Evolutionary conservation across 2,329 filamentous ascomycete species (phyloP).

Genomic region (Trichoderma harzianum): DNA sequence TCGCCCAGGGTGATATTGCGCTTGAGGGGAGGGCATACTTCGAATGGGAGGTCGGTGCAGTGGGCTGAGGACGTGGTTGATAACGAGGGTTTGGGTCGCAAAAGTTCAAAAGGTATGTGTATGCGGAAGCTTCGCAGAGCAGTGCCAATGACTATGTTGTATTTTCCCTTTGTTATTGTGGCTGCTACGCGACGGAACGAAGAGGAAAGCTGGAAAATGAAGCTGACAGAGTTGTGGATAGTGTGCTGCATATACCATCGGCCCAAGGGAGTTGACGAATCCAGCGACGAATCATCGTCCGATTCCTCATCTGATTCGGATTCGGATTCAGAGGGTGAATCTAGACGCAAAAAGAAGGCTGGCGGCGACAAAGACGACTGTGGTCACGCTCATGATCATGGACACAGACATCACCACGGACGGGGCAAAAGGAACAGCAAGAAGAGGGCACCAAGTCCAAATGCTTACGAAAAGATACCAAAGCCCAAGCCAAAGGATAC

Average conservation of each 20-base stretch:
- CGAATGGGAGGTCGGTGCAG: constrained; percentile 63
- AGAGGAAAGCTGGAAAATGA: not conserved
- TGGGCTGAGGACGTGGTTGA: constrained; percentile 94
- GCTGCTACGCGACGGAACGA: not conserved
- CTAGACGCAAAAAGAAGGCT: constrained; percentile 38
- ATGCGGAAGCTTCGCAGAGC: not conserved
- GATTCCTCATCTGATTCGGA: constrained; percentile 47
- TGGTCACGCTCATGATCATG: constrained; percentile 35
- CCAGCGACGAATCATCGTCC: constrained; percentile 61
- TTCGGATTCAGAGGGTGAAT: constrained; percentile 47
- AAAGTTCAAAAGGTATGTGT: constrained; percentile 80
- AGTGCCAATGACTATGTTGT: not conserved
- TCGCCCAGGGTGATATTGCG: constrained; percentile 44
- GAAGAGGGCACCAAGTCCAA: constrained; percentile 63
- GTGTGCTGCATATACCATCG: constrained; percentile 99
- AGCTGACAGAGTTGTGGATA: constrained; percentile 33
- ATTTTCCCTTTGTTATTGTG: not conserved
- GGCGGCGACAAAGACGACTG: constrained; percentile 31
- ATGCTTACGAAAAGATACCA: constrained; percentile 75
- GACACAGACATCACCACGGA: constrained; percentile 24
- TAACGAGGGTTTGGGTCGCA: constrained; percentile 91
- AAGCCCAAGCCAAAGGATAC: constrained; percentile 40
- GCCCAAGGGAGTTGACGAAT: constrained; percentile 76
- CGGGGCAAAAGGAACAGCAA: constrained; percentile 26
- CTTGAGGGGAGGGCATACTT: constrained; percentile 47